phyloP scores from a whole-genome alignment of 257 asterid species.

The Linaria vulgaris region DNA sequence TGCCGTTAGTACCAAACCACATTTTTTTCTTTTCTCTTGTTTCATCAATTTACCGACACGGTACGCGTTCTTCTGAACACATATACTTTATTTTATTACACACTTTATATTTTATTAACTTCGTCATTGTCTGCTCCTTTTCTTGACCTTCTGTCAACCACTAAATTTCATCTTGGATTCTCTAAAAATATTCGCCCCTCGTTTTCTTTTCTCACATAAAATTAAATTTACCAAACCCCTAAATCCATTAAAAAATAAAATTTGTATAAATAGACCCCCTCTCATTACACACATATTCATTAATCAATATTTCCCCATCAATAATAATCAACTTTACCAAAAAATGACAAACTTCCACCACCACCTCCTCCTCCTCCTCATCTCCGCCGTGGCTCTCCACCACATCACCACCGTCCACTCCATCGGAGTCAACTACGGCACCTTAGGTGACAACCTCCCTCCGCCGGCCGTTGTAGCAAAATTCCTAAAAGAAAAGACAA shows the following conservation, averaged over 20 bases:
- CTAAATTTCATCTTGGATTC: not conserved
- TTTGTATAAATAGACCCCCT: not conserved
- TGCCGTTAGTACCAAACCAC: too few relatives aligned
- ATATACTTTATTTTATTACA: too few relatives aligned
- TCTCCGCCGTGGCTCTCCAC: conserved; percentile 5
- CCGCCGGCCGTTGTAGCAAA: conserved; percentile 73
- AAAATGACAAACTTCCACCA: too few relatives aligned
- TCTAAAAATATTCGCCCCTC: not conserved
- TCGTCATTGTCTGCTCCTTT: too few relatives aligned
- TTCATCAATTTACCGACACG: too few relatives aligned
- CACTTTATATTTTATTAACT: too few relatives aligned
- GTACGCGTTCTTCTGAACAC: conserved; percentile 8
- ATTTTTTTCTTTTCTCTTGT: too few relatives aligned
- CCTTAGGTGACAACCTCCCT: conserved; percentile 83
- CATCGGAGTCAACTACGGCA: conserved; percentile 92
- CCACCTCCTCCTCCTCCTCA: conserved; percentile 26
- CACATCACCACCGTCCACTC: conserved; percentile 30
- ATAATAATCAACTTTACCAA: not conserved
- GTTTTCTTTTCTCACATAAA: too few relatives aligned
- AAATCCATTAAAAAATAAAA: not conserved
- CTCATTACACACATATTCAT: too few relatives aligned
- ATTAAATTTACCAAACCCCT: too few relatives aligned
- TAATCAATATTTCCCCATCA: not conserved
- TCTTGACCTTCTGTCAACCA: conserved; percentile 19
- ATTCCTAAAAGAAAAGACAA: conserved; percentile 63